Conservation (phyloP, 1,284 basidiomycete genomes). For the Trichosporon faecale region DNA sequence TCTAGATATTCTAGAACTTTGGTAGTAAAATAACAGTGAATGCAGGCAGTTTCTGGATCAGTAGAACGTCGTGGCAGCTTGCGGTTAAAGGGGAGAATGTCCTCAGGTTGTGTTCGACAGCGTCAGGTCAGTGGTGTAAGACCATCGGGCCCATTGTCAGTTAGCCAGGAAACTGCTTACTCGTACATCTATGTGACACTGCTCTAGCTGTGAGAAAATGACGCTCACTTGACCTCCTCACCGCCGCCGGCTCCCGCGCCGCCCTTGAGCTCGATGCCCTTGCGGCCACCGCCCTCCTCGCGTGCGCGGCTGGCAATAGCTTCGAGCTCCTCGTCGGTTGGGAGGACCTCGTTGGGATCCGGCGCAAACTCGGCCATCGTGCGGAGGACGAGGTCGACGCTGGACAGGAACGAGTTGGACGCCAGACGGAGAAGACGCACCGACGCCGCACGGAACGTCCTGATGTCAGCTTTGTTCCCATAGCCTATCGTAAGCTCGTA, state of each 20-base stretch:
- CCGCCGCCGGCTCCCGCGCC: conserved; percentile 45
- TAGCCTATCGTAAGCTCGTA: no score
- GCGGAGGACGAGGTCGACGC: conserved; percentile 74
- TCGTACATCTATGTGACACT: background rate
- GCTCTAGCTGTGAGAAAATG: no score
- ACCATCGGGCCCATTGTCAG: no score
- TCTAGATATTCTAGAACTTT: background rate
- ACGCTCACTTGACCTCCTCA: conserved; percentile 35
- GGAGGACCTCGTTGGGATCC: conserved; percentile 29
- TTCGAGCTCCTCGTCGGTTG: conserved; percentile 43
- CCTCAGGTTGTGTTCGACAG: no score
- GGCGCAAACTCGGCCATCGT: conserved; percentile 70
- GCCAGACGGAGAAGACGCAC: conserved; percentile 76
- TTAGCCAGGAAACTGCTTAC: background rate
- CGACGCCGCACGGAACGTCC: conserved; percentile 60
- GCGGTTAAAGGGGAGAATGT: no score
- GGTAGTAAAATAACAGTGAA: background rate
- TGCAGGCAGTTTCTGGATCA: background rate
- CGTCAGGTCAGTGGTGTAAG: no score
- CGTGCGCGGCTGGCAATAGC: conserved; percentile 28
- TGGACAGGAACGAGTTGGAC: conserved; percentile 79
- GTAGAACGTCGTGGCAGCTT: background rate
- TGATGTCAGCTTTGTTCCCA: conserved; percentile 16
- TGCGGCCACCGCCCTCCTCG: conserved; percentile 25
- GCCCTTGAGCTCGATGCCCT: conserved; percentile 46